Evolutionary conservation across 1,284 basidiomycete species (phyloP), one percentile per base, ranked within the genome.

Genomic region (Mycosarcoma maydis): DNA sequence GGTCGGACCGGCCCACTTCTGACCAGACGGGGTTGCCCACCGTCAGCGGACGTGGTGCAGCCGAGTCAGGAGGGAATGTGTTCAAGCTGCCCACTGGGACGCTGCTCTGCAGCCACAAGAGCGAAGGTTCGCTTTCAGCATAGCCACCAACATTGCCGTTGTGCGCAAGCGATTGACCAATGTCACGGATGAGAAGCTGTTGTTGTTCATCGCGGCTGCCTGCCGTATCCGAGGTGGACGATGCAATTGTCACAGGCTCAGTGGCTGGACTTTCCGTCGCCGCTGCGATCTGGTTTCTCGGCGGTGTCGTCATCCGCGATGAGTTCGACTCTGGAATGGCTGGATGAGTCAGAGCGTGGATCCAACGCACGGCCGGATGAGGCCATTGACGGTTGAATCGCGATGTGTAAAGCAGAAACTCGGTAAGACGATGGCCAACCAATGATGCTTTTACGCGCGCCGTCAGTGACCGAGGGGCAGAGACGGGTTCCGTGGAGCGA

Each of bases 401-500:
- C n/a, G 67, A 53, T 0, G 69, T 45, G 37, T 58, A 71, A 37
- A 71, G 57, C 26, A 77, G 30, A 14, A 68, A 47, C 53, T 62
- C 55, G 48, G 60, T 73, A 30, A 65, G 59, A 33, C 44, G 65
- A 51, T 74, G 66, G 30, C 43, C 55, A 22, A 79, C 49, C 24
- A 64, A 24, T 23, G 57, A 45, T 6, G 53, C 53, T 47, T 67
- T 66, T 39, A 71, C 38, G 9, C 62, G 53, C 19, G 50, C 42
- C 7, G 47, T 27, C 14, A 71, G 48, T 2, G 33, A 24, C 1
- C 54, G 57, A 30, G 62, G 32, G 2, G 68, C 46, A 2, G 57
- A 58, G 17, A 26, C 57, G 2, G 46, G 29, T 36, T 92, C 89
- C 48, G 84, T 83, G 1, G 92, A 91, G 48, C 93, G 86, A 81